Evolutionary conservation across 75 land plant species (phyloP), one percentile per base, ranked within the genome.

Genomic region (Picea glauca): DNA sequence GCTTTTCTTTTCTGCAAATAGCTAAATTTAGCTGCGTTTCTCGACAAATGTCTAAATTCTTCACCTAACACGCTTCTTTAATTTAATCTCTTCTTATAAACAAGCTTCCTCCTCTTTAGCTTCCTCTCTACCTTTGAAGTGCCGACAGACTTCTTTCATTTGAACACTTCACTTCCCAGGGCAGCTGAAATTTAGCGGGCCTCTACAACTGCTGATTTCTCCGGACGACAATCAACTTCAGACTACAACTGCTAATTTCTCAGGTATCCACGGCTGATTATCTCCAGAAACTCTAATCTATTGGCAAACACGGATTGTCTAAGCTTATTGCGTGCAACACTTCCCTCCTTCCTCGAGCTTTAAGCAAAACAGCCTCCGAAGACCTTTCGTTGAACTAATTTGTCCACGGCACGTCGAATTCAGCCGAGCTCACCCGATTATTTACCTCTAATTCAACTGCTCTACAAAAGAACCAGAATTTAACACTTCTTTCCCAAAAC

Each of bases 381-480:
- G 2, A 38, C 20, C 14, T 68, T 38, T 33, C 20, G 40, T 1
- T 50, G 3, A 43, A 43, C 21, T 32, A 70, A 70, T 70, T 43
- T n/a, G 23, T 12, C 20, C 73, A 70, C 73, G 73, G 54, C 73
- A 70, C 73, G 50, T 40, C 26, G 21, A 70, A 70, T 70, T 70
- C 54, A 38, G 6, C 46, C 12, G 21, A 68, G 17, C 72, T 18
- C 35, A 18, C 20, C 40, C 23, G 50, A 40, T 20, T 15, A 38
- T 35, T 35, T 68, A 35, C 72, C 35, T 40, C 74, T 20, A 4
- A 38, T 33, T 15, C 20, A 4, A 15, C 70, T 8, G 73, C 26
- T 43, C n/a, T 43, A 5, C 56, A 50, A 43, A 70, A 40, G 56
- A 43, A 3, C 54, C 23, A 3, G 23, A 70, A 70, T 13, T 50